A percentile compares a stretch with the other conserved stretches of the same genome.
phyloP scores from a whole-genome alignment of 2,329 filamentous ascomycete species.

The Colletotrichum sp. region DNA sequence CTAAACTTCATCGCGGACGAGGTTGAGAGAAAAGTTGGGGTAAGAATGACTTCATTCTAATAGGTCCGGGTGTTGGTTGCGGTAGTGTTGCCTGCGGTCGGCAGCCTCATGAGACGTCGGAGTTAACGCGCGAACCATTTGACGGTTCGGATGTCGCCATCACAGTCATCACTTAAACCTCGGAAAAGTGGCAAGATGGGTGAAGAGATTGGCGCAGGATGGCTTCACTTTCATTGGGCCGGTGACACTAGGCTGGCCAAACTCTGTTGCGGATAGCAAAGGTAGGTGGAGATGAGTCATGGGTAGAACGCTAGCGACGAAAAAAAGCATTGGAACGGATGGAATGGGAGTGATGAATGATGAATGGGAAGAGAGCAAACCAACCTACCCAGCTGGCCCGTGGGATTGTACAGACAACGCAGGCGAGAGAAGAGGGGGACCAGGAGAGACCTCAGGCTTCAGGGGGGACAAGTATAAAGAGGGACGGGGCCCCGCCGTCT shows the following conservation, averaged over 20 bases:
- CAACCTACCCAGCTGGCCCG: neutral
- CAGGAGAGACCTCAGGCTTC: slow-evolving; percentile 13
- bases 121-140: neutral
- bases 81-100: neutral
- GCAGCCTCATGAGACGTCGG: neutral
- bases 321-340: neutral
- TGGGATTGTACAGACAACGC: slow-evolving; percentile 20
- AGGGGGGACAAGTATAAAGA: slow-evolving; percentile 18
- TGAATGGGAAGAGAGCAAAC: neutral
- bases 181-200: neutral
- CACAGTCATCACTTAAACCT: neutral
- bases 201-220: neutral
- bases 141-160: neutral
- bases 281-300: slow-evolving; percentile 7
- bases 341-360: neutral
- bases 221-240: neutral
- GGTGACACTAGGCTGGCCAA: neutral
- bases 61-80: neutral
- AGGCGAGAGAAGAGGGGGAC: slow-evolving; percentile 2
- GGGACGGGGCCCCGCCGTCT: slow-evolving; percentile 16
- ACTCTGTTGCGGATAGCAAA: neutral
- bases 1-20: neutral
- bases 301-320: neutral
- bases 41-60: slow-evolving; percentile 9
- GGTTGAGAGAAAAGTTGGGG: slow-evolving; percentile 3